Base-by-base conservation (phyloP, 768 basidiomycete species). In the Kwoniella sp. region DNA sequence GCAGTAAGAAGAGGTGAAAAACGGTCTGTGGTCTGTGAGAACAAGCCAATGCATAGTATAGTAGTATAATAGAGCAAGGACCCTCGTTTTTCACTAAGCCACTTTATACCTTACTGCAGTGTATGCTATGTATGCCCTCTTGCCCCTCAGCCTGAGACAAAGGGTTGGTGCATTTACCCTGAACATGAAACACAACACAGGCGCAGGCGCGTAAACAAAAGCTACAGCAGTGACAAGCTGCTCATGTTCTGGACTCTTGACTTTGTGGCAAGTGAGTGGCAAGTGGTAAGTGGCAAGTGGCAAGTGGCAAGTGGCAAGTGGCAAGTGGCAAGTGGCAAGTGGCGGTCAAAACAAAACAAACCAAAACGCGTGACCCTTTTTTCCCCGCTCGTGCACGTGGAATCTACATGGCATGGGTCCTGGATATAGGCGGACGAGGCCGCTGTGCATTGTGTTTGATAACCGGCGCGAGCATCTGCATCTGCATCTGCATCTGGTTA, bases 321-420 rank as follows among this genome's bases (percentile, higher is more conserved):
- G n/a, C n/a, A n/a, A n/a, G n/a, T n/a, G n/a, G n/a, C n/a, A n/a
- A n/a, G n/a, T n/a, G n/a, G n/a, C n/a, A n/a, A n/a, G n/a, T n/a
- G n/a, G n/a, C n/a, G n/a, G n/a, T n/a, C n/a, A n/a, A n/a, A n/a
- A n/a, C n/a, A n/a, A n/a, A n/a, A n/a, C n/a, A n/a, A n/a, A n/a
- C n/a, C n/a, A n/a, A n/a, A n/a, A n/a, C n/a, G n/a, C n/a, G n/a
- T 19, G 40, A 44, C 40, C 40, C 40, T 44, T 9, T 44, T 44
- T 44, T n/a, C n/a, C n/a, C n/a, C 40, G 33, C 33, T 33, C 40
- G n/a, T n/a, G n/a, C 40, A 44, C 40, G 40, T 44, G 40, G n/a
- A n/a, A n/a, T n/a, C n/a, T n/a, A n/a, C n/a, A n/a, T n/a, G n/a
- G n/a, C n/a, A n/a, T n/a, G n/a, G n/a, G n/a, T n/a, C n/a, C n/a